phyloP scores from a whole-genome alignment of 768 basidiomycete species.

The Mycena rebaudengoi region DNA sequence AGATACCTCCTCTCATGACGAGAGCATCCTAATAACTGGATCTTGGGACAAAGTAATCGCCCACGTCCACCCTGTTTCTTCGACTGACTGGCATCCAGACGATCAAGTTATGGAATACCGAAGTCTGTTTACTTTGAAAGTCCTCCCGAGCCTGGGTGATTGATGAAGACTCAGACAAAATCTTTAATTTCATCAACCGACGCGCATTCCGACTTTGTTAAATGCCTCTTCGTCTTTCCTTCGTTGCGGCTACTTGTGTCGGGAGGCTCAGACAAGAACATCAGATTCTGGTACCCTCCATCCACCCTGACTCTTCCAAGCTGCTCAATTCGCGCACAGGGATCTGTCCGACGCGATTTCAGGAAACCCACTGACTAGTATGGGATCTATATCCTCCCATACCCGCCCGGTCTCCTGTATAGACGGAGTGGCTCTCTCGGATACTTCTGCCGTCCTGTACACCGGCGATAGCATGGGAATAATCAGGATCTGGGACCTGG shows the following conservation, averaged over 20 bases:
- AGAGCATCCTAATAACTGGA: conserved; percentile 78
- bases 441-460: conserved; percentile 64
- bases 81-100: conserved; percentile 55
- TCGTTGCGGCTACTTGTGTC: conserved; percentile 76
- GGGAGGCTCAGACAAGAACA: conserved; percentile 88
- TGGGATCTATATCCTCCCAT: conserved; percentile 83
- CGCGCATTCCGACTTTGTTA: conserved; percentile 93
- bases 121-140: conserved; percentile 54
- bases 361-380: conserved; percentile 52
- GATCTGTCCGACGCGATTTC: conserved; percentile 61
- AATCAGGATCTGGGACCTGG: conserved; percentile 82
- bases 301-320: neutral
- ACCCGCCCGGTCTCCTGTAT: conserved; percentile 88
- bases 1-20: conserved; percentile 45
- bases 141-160: conserved; percentile 3
- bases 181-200: conserved; percentile 71
- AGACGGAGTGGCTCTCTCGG: conserved; percentile 59
- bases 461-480: conserved; percentile 94
- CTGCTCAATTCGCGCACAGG: conserved; percentile 50
- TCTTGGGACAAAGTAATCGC: conserved; percentile 87
- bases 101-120: conserved; percentile 86
- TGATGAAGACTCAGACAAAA: conserved; percentile 63
- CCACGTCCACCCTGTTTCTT: conserved; percentile 3
- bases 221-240: conserved; percentile 79
- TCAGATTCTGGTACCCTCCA: conserved; percentile 81